A percentile compares a stretch with the other conserved stretches of the same genome.
Conservation (phyloP, 495 filamentous ascomycete genomes). For the Talaromyces ruber region DNA sequence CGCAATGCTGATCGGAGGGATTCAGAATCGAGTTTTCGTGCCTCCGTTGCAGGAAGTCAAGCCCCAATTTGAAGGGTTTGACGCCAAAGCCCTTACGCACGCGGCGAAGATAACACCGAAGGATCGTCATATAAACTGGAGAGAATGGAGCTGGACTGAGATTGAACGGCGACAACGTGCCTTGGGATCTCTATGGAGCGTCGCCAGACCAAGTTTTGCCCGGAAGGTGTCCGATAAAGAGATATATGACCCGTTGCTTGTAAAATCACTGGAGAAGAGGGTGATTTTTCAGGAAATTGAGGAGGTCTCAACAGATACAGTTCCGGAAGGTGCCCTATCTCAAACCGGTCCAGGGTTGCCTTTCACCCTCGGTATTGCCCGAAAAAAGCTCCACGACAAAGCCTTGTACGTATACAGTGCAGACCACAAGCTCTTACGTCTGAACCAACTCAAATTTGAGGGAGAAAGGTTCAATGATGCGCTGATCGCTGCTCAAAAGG, state of each 20-base stretch:
- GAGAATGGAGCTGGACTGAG: slow-evolving; percentile 34
- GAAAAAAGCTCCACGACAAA: slow-evolving; percentile 17
- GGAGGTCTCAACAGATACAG: slow-evolving; percentile 22
- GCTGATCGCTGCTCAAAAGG: slow-evolving; percentile 31
- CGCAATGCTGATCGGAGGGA: slow-evolving; percentile 50
- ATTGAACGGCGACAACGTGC: slow-evolving; percentile 42
- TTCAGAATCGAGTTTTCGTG: slow-evolving; percentile 53
- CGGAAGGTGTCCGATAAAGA: slow-evolving; percentile 7
- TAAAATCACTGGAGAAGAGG: slow-evolving; percentile 22
- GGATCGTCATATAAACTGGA: slow-evolving; percentile 47
- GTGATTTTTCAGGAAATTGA: slow-evolving; percentile 32
- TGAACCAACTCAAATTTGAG: slow-evolving; percentile 38
- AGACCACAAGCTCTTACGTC: slow-evolving; percentile 27
- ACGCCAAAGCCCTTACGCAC: slow-evolving; percentile 18
- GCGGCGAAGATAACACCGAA: slow-evolving; percentile 46
- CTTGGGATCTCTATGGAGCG: slow-evolving; percentile 48
- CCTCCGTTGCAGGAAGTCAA: slow-evolving; percentile 44
- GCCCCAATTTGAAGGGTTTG: slow-evolving; percentile 13
- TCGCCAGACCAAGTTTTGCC: slow-evolving; percentile 16
- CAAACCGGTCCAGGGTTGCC: slow-evolving; percentile 28
- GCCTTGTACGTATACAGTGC: slow-evolving; percentile 29
- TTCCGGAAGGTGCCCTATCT: slow-evolving; percentile 15
- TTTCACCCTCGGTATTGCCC: slow-evolving; percentile 19
- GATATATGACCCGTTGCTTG: background rate
- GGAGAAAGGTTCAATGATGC: slow-evolving; percentile 28